A percentile compares a stretch with the other conserved stretches of the same genome.
phyloP scores from a whole-genome alignment of 129 eudicot genomes.

The Centaurea solstitialis region DNA sequence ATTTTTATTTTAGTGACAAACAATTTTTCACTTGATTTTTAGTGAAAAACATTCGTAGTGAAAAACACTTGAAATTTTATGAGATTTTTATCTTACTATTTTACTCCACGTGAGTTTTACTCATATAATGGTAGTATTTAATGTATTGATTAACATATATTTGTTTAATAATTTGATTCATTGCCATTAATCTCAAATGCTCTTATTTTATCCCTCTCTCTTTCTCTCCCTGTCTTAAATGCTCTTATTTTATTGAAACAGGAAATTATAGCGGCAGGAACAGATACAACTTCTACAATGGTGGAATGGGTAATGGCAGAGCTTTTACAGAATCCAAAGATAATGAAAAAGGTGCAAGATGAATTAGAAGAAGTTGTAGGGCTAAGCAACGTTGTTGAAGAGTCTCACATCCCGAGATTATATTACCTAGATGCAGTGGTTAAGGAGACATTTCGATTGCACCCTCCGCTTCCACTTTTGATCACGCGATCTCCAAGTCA shows the following conservation, averaged over 20 bases:
- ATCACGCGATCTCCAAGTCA: background rate
- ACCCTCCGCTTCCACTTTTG: background rate
- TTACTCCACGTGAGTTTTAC: no score
- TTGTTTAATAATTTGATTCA: no score
- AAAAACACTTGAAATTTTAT: no score
- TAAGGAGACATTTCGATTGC: background rate
- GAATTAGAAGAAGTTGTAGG: background rate
- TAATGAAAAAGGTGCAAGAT: background rate
- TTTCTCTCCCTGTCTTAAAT: no score
- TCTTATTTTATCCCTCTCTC: no score
- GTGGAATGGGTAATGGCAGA: background rate
- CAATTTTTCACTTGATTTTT: no score
- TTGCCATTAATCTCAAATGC: no score
- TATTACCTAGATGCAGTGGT: background rate
- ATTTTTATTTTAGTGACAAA: no score
- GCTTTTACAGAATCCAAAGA: background rate
- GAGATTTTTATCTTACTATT: no score
- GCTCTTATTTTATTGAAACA: background rate
- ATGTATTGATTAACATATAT: no score
- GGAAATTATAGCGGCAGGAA: background rate
- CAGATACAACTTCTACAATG: background rate
- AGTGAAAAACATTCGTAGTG: no score
- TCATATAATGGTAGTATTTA: no score
- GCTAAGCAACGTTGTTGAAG: background rate
- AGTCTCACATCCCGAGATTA: background rate